phyloP scores from a whole-genome alignment of 805 yeast genomes.

The Pachysolen tannophilus region DNA sequence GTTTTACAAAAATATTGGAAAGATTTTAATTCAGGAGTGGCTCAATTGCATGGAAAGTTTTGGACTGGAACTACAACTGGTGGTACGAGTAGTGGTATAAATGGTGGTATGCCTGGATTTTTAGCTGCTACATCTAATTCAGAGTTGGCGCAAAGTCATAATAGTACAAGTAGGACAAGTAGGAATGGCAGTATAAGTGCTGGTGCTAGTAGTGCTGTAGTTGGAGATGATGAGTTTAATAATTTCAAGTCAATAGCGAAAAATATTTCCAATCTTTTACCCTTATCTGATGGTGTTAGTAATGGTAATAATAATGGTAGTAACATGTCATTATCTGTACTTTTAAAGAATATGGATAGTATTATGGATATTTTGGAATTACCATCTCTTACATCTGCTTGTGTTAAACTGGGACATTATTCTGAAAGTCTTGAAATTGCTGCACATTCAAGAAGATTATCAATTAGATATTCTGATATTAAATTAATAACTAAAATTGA shows the following conservation, averaged over 20 bases:
- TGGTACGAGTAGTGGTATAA: slow-evolving; percentile 4
- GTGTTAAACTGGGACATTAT: slow-evolving; percentile 80
- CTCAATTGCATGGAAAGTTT: slow-evolving; percentile 21
- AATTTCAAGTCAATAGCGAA: slow-evolving; percentile 2
- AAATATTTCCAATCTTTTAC: too few species aligned
- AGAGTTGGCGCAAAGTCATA: neutral
- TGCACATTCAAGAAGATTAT: slow-evolving; percentile 59
- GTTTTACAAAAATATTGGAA: slow-evolving; percentile 26
- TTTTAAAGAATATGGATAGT: slow-evolving; percentile 58
- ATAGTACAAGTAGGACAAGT: neutral
- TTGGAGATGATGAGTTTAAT: slow-evolving; percentile 15
- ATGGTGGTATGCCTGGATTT: neutral
- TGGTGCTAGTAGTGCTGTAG: slow-evolving; percentile 13
- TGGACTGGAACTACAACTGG: too few species aligned
- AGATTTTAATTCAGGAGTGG: slow-evolving; percentile 23
- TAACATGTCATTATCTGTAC: slow-evolving; percentile 21
- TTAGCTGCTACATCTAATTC: neutral
- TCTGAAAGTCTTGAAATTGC: slow-evolving; percentile 85
- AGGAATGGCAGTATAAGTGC: neutral
- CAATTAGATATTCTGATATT: slow-evolving; percentile 59
- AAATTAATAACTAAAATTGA: slow-evolving; percentile 43
- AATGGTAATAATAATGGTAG: neutral
- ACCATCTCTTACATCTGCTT: slow-evolving; percentile 76
- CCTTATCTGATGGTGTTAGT: neutral
- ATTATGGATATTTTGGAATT: slow-evolving; percentile 74